Base-by-base conservation (phyloP, 169 alveolate species). In the Cryptosporidium parvum region DNA sequence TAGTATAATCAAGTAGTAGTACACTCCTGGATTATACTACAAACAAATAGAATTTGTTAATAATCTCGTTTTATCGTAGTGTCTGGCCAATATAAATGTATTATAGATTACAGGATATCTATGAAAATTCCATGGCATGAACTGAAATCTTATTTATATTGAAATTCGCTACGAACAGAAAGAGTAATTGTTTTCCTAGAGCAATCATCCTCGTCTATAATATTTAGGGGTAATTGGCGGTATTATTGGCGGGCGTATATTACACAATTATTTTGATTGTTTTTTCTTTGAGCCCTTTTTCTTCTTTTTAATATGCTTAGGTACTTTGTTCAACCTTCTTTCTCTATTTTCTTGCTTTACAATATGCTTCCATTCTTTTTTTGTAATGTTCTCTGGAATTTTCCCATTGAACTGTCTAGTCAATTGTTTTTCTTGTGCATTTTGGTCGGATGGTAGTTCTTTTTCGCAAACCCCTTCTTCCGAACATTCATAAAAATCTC, bases 291-390 rank as follows among this genome's bases (percentile, higher is more conserved):
- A 53, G 65, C 26, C 33, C 72, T 93, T 93, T 45, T 92, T 93
- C 68, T 92, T 92, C 75, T 94, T 94, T 85, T 94, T 94, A 58
- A 94, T 93, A 80, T 94, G 95, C 59, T 94, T 94, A 23, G 97
- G 97, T 80, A 94, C 91, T 87, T 94, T 94, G 56, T 92, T 91
- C 35, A 91, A 86, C 23, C 97, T 85, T 59, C 91, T 91, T 69
- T 94, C 96, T 29, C 97, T 45, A 65, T 94, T 93, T 69, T 92
- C 93, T 85, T 89, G 94, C 91, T 94, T 94, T 26, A 94, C 96
- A 92, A 93, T 72, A 70, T 92, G 94, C 62, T 94, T 94, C 97
- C 97, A 94, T 52, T 94, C 96, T 91, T 93, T 94, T 33, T 93
- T 91, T 56, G 93, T 93, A n/a, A 94, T 72, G 9, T 93, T 95